Evolutionary conservation across 805 yeast species (phyloP).

Genomic region (Spathaspora boniae): DNA sequence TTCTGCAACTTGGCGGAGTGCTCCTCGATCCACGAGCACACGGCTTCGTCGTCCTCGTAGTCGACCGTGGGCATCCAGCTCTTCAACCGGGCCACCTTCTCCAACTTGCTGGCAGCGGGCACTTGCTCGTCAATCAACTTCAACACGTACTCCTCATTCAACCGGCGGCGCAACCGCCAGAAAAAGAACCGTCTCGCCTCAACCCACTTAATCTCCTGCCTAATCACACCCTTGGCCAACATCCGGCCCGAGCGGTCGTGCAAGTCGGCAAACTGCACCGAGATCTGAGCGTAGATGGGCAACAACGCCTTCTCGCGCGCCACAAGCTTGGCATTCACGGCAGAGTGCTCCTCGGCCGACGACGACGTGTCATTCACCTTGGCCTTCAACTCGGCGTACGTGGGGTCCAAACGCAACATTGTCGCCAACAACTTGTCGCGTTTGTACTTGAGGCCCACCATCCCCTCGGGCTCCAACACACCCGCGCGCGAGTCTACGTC

Average conservation of each 20-base stretch:
- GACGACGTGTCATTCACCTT: constrained; percentile 52
- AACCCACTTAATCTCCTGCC: constrained; percentile 80
- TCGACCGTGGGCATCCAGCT: constrained; percentile 81
- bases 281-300: constrained; percentile 88
- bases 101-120: constrained; percentile 62
- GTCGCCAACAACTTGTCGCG: constrained; percentile 88
- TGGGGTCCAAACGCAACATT: constrained; percentile 83
- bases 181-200: constrained; percentile 93
- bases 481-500: constrained; percentile 95
- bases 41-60: constrained; percentile 68
- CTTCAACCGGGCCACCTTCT: constrained; percentile 81
- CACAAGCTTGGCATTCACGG: constrained; percentile 59
- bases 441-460: constrained; percentile 98
- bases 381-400: constrained; percentile 64
- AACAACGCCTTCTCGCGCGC: constrained; percentile 76
- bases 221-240: constrained; percentile 90
- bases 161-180: constrained; percentile 97
- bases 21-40: constrained; percentile 82
- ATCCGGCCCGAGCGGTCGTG: constrained; percentile 98
- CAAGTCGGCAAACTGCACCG: constrained; percentile 95
- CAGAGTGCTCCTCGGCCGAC: constrained; percentile 62
- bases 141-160: constrained; percentile 86
- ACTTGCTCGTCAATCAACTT: constrained; percentile 66
- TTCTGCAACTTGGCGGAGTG: constrained; percentile 63
- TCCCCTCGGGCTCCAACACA: constrained; percentile 98